These are phyloP conservation scores for Graphiopsis chlorocephala DNA, from an alignment of 2,329 filamentous ascomycete genomes.

Conservation along the genomic window DNA sequence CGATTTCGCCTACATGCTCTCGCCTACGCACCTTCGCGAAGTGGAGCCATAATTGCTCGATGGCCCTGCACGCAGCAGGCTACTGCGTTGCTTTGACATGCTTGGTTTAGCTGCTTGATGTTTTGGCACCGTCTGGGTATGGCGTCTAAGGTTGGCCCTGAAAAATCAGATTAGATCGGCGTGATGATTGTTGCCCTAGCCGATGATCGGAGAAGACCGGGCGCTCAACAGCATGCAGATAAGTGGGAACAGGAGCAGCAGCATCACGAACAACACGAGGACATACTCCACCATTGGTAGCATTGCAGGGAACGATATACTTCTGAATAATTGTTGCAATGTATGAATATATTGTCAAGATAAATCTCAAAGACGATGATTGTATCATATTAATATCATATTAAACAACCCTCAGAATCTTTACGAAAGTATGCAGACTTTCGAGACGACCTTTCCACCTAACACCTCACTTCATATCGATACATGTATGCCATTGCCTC, in stretches of 20 bases:
- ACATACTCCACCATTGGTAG: background rate
- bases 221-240: background rate
- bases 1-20: background rate
- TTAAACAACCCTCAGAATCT: background rate
- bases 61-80: background rate
- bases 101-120: constrained; percentile 5
- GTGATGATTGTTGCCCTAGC: background rate
- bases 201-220: background rate
- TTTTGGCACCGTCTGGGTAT: background rate
- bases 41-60: background rate
- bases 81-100: constrained; percentile 9
- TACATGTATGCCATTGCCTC: background rate
- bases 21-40: constrained; percentile 8
- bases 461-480: background rate
- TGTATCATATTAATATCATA: too few species aligned
- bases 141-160: background rate
- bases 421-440: background rate
- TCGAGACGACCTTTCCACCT: background rate
- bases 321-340: background rate
- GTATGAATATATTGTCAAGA: background rate
- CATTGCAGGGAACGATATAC: background rate
- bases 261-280: background rate
- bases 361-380: background rate
- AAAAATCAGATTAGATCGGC: constrained; percentile 7
- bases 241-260: background rate